These are phyloP conservation scores for Russula emetica DNA, from an alignment of 768 basidiomycete species.

Conservation along the genomic window DNA sequence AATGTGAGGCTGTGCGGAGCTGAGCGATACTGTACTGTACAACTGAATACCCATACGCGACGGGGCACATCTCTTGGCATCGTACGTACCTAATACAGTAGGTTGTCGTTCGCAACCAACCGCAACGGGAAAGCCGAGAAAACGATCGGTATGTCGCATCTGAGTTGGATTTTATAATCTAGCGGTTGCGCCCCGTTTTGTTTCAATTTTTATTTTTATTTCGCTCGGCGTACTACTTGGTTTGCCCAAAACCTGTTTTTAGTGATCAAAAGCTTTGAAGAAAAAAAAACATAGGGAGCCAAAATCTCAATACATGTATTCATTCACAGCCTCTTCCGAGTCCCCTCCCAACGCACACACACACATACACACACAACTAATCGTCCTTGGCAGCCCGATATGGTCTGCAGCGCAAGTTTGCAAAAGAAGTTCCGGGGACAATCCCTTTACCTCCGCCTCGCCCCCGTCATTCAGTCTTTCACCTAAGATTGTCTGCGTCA, in stretches of 20 bases:
- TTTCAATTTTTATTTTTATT: no score
- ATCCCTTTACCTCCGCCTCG: background rate
- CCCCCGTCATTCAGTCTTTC: background rate
- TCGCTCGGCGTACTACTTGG: no score
- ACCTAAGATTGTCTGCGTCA: background rate
- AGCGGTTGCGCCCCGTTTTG: no score
- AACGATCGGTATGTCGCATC: background rate
- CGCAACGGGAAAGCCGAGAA: background rate
- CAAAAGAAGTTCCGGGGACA: background rate
- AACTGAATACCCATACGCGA: background rate
- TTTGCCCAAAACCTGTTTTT: no score
- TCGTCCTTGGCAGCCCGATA: background rate
- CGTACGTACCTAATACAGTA: background rate
- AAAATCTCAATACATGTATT: background rate
- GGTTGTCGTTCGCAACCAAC: background rate
- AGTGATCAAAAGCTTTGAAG: background rate
- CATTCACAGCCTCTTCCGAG: no score
- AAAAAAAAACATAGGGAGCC: background rate
- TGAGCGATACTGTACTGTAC: background rate
- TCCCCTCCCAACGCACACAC: background rate
- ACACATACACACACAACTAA: no score
- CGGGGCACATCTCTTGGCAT: background rate
- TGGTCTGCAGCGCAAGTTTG: background rate
- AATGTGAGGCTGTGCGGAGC: conserved; percentile 11
- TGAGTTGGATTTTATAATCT: no score